Base-by-base conservation (phyloP, 331 rosid species). In the Saraca asoca region DNA sequence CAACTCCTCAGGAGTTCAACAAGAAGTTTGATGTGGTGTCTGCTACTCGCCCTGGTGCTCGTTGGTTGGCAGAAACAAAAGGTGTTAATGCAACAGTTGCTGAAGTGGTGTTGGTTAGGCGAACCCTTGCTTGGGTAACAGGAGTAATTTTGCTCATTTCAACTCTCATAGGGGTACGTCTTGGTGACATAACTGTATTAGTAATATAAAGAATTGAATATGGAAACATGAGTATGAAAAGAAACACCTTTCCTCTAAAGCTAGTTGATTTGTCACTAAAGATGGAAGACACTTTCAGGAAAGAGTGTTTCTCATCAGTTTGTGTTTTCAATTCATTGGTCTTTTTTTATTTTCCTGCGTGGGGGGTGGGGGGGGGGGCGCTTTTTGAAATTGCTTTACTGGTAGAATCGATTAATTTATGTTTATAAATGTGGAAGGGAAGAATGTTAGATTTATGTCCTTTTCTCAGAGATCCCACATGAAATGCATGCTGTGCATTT, bases 91-190 rank as follows among this genome's bases (percentile, higher is more conserved):
- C 53, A 24, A 68, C 69, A 39, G 6, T 20, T 68, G 46, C 19
- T 7, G 76, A 78, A 76, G 92, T 94, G 49, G 15, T 62, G 7
- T 74, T 94, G 85, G 99, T 94, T 70, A 84, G 99, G 70, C 75
- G 66, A 66, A 84, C 81, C 46, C 88, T 94, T 60, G 99, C 99
- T 24, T 94, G 99, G 99, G 5, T 88, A 73, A 90, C 95, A 6
- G 99, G 97, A 76, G 78, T 94, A 37, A 85, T 94, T 75, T 84
- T 93, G 61, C 77, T 90, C 41, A 64, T 90, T 74, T 73, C 96
- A 54, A 90, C 97, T 76, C 81, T 90, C 51, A 44, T 89, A 33
- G 98, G 95, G 90, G 98, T 93, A 93, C 79, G 82, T 59, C 54
- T 56, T 14, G 10, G 44, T 53, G 35, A 66, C 5, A 55, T 44